A percentile compares a stretch with the other conserved stretches of the same genome.
Conservation (phyloP, 2,329 filamentous ascomycete genomes). For the Fusarium compactum region DNA sequence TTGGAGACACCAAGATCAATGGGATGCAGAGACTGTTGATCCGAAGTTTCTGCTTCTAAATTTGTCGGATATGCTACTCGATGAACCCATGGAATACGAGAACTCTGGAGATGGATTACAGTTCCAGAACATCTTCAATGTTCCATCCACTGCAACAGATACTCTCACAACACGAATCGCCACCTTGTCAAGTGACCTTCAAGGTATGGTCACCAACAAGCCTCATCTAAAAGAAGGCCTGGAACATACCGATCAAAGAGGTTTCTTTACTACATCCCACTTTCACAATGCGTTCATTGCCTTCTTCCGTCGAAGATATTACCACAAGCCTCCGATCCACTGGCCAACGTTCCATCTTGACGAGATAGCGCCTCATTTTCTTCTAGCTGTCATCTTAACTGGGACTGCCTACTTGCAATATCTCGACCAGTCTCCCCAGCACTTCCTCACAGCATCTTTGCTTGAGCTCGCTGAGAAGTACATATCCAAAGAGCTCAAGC, state of each 20-base stretch:
- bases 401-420: conserved; percentile 19
- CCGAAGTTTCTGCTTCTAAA: conserved; percentile 20
- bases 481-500: conserved; percentile 23
- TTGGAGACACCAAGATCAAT: conserved; percentile 3
- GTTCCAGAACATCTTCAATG: background rate
- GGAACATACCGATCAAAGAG: background rate
- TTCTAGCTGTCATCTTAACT: conserved; percentile 5
- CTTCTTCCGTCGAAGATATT: conserved; percentile 24
- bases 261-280: conserved; percentile 11
- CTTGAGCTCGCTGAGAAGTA: conserved; percentile 28
- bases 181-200: background rate
- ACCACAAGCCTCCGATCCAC: conserved; percentile 16
- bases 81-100: background rate
- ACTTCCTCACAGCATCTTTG: background rate
- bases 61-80: conserved; percentile 16
- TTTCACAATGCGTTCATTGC: conserved; percentile 13
- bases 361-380: conserved; percentile 5
- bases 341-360: conserved; percentile 38
- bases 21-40: conserved; percentile 3
- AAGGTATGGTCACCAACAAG: background rate
- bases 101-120: accelerated
- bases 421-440: background rate
- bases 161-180: background rate
- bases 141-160: background rate
- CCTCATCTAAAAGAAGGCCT: conserved; percentile 14